Evolutionary conservation across 768 basidiomycete genomes (phyloP).

Genomic region (Macrolepiota albuminosa): DNA sequence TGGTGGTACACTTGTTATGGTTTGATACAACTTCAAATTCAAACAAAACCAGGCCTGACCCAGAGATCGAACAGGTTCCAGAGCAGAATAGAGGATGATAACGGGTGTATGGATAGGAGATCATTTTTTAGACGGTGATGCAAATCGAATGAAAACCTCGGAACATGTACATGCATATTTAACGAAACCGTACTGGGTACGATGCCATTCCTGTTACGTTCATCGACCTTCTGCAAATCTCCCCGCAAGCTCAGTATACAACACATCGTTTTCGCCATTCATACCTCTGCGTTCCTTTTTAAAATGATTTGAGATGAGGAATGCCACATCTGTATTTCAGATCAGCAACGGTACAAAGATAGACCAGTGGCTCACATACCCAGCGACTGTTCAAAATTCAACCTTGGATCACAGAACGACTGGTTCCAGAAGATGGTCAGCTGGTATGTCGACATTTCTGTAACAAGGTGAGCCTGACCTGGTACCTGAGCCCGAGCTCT

Average conservation of each 20-base stretch:
- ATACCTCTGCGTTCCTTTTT: conserved; percentile 56
- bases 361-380: conserved; percentile 42
- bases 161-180: not conserved
- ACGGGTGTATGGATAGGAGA: too few species aligned
- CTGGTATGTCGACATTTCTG: not conserved
- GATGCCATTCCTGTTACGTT: not conserved
- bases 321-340: conserved; percentile 62
- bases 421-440: conserved; percentile 18
- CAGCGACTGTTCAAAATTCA: conserved; percentile 94
- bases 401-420: conserved; percentile 91
- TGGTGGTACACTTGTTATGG: too few species aligned
- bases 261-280: conserved; percentile 23
- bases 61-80: not conserved
- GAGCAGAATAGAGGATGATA: not conserved
- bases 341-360: conserved; percentile 5
- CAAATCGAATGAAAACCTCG: not conserved
- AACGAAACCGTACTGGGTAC: not conserved
- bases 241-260: conserved; percentile 33
- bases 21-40: too few species aligned
- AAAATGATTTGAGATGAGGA: conserved; percentile 77
- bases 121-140: not conserved
- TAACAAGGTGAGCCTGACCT: conserved; percentile 37
- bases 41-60: too few species aligned
- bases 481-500: conserved; percentile 85
- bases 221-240: conserved; percentile 12